Percentiles rank a stretch among this genome's conserved stretches.
Evolutionary conservation across 139 green algal species (phyloP).

Genomic region (Axilococcus clingmanii): DNA sequence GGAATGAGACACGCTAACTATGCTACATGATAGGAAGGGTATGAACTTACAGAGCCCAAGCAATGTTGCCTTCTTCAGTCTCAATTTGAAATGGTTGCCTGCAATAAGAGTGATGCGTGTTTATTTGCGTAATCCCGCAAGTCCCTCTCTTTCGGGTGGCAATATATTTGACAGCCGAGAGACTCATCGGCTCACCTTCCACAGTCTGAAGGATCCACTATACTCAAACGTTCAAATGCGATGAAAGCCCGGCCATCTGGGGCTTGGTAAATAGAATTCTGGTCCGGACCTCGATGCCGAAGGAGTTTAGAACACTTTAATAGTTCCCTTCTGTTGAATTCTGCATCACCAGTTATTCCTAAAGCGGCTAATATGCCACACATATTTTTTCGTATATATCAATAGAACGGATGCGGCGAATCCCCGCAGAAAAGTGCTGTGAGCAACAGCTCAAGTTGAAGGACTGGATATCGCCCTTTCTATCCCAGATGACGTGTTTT

Average conservation of each 20-base stretch:
- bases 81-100: conserved; percentile 55
- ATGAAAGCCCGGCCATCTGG: conserved; percentile 32
- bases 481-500: too few species aligned
- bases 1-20: not conserved
- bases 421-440: too few species aligned
- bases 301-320: conserved; percentile 31
- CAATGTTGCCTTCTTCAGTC: conserved; percentile 38
- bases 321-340: conserved; percentile 37
- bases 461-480: too few species aligned
- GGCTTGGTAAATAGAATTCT: conserved; percentile 33
- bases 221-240: conserved; percentile 52
- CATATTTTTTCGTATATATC: conserved; percentile 40
- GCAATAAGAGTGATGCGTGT: too few species aligned
- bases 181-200: conserved; percentile 31
- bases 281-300: conserved; percentile 46
- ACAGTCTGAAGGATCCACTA: conserved; percentile 49
- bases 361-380: conserved; percentile 56
- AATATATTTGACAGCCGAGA: too few species aligned
- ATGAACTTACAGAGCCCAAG: conserved; percentile 47
- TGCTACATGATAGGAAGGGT: not conserved
- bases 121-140: too few species aligned
- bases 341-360: conserved; percentile 28
- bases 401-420: too few species aligned
- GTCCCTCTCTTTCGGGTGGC: too few species aligned
- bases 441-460: too few species aligned